Percentiles rank a stretch among this genome's conserved stretches.
phyloP scores from a whole-genome alignment of 1,284 basidiomycete species.

The Coniferiporia sulphurascens region DNA sequence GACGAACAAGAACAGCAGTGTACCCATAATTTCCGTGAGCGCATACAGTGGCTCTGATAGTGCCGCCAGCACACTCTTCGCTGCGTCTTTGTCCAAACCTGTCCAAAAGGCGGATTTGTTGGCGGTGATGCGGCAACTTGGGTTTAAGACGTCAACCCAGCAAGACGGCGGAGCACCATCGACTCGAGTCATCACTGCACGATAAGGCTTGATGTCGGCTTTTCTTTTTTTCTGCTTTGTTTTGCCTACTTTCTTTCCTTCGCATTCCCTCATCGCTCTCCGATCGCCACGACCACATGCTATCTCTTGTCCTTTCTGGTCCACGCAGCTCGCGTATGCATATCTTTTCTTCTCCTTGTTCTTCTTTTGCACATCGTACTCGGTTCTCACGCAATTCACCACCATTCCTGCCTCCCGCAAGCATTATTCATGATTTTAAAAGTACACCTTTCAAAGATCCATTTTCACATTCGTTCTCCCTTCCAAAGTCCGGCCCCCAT shows the following conservation, averaged over 20 bases:
- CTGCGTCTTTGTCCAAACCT: constrained; percentile 83
- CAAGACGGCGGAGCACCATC: constrained; percentile 40
- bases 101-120: constrained; percentile 83
- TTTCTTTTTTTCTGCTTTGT: constrained; percentile 26
- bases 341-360: background rate
- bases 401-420: constrained; percentile 14
- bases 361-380: background rate
- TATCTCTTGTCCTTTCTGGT: background rate
- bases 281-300: constrained; percentile 1
- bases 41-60: constrained; percentile 71
- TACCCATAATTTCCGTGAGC: constrained; percentile 90
- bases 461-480: background rate
- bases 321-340: constrained; percentile 12
- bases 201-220: constrained; percentile 27
- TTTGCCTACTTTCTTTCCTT: constrained; percentile 14
- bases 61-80: constrained; percentile 71
- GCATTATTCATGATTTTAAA: constrained; percentile 8
- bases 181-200: constrained; percentile 41
- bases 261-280: background rate
- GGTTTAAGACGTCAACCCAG: constrained; percentile 83
- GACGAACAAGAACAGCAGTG: constrained; percentile 84
- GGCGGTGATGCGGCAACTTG: constrained; percentile 75
- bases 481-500: background rate
- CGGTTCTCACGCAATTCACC: constrained; percentile 12
- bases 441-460: background rate